Evolutionary conservation across 805 yeast species (phyloP), one percentile per base, ranked within the genome.

Genomic region (Phaffomyces opuntiae): DNA sequence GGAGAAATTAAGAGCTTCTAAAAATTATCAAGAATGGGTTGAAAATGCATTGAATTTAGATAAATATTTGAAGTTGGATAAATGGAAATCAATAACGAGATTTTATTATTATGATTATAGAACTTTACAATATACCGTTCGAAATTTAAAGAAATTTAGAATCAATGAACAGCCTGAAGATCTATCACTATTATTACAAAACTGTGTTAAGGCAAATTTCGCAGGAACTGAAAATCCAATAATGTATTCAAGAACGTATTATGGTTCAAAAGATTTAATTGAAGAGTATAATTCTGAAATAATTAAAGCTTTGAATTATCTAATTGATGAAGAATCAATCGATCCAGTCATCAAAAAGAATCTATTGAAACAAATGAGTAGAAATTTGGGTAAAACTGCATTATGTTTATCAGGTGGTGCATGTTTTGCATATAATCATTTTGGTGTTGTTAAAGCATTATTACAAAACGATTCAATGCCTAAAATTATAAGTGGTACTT

Each of bases 351-450:
- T 69, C 1, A 83, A 81, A 58, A 64, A 72, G 19, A 59, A 64
- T 7, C 73, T 84, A 48, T 82, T 85, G 66, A 70, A 73, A 43
- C 72, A 74, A 9, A 69, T 81, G 26, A 74, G 73, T 62, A 75
- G 76, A 56, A 83, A 83, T 58, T 81, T 75, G 58, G 95, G 95
- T 9, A 76, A 75, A 48, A 70, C 88, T 0, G 89, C 91, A 0
- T 65, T 85, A 14, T 80, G 87, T 51, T 67, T 85, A 26, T 76
- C 84, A 46, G 93, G 95, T 4, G 95, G 93, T 24, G 95, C 89
- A 1, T 76, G 85, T 29, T 86, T 85, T 61, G 78, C 90, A 1
- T 81, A 83, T 53, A 78, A 81, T 31, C 95, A 85, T 62, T 81
- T 83, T 63, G 95, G 95, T 3, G 77, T 85, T 3, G 72, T 84